Percentiles rank a stretch among this genome's conserved stretches.
Conservation (phyloP, 2,329 filamentous ascomycete species). For the Pseudopithomyces maydicus region DNA sequence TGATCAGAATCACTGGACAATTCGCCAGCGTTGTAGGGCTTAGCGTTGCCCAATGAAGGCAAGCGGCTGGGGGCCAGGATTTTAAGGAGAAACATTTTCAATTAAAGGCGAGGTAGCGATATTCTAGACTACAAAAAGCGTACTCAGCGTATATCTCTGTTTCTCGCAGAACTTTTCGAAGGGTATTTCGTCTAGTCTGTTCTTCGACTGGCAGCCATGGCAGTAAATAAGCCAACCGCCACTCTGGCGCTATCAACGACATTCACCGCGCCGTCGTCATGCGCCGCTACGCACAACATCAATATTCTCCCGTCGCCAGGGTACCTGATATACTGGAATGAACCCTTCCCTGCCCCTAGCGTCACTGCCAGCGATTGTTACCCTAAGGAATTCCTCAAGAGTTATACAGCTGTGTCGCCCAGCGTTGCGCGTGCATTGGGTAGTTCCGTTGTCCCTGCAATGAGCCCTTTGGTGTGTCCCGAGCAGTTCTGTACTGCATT, state of each 20-base stretch:
- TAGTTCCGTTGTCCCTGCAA: slow-evolving; percentile 23
- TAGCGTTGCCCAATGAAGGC: too few relatives aligned
- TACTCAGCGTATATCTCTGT: too few relatives aligned
- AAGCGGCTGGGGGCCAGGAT: too few relatives aligned
- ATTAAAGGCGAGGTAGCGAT: too few relatives aligned
- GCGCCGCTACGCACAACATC: slow-evolving; percentile 19
- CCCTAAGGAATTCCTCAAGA: slow-evolving; percentile 23
- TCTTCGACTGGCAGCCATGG: background rate
- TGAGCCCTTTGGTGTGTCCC: slow-evolving; percentile 30
- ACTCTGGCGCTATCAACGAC: slow-evolving; percentile 25
- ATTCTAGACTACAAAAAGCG: too few relatives aligned
- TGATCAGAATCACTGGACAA: too few relatives aligned
- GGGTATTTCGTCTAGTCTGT: too few relatives aligned
- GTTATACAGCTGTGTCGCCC: slow-evolving; percentile 21
- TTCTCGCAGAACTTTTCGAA: too few relatives aligned
- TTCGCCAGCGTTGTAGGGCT: too few relatives aligned
- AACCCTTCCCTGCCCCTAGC: slow-evolving; percentile 23
- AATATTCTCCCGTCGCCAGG: slow-evolving; percentile 24
- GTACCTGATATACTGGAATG: slow-evolving; percentile 28
- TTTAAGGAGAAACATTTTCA: too few relatives aligned
- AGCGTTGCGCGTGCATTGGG: background rate
- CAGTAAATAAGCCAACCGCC: slow-evolving; percentile 12
- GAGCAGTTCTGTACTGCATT: slow-evolving; percentile 21
- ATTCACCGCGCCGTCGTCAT: slow-evolving; percentile 30
- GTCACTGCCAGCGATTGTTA: slow-evolving; percentile 26